phyloP scores from a whole-genome alignment of 768 basidiomycete species.

The Neoboletus magnificus region DNA sequence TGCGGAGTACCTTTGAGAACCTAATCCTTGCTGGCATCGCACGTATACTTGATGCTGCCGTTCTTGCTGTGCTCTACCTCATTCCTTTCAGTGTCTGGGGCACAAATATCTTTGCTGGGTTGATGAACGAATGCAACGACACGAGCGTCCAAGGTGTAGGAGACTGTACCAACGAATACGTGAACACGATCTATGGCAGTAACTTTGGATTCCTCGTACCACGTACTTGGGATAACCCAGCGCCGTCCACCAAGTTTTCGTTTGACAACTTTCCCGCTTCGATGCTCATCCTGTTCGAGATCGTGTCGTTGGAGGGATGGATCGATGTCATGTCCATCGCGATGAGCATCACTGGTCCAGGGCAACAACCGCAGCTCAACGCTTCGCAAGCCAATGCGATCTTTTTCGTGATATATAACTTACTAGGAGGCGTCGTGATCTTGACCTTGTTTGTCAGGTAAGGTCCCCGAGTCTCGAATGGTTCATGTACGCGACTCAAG shows the following conservation, averaged over 20 bases:
- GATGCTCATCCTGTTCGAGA: conserved; percentile 91
- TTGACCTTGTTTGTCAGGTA: conserved; percentile 90
- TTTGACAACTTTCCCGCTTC: conserved; percentile 86
- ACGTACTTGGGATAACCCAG: conserved; percentile 86
- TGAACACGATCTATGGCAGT: conserved; percentile 55
- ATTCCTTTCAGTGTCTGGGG: conserved; percentile 94
- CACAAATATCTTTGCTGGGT: conserved; percentile 85
- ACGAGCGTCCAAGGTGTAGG: conserved; percentile 42
- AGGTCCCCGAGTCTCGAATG: background rate
- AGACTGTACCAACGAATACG: conserved; percentile 75
- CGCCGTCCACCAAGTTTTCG: conserved; percentile 77
- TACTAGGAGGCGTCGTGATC: conserved; percentile 87
- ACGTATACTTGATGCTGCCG: conserved; percentile 84
- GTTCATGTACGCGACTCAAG: conserved; percentile 2
- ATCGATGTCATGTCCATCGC: conserved; percentile 86
- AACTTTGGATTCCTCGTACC: conserved; percentile 73
- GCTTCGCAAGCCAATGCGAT: conserved; percentile 79
- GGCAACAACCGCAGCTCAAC: conserved; percentile 68
- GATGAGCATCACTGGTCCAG: conserved; percentile 69
- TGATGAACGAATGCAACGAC: conserved; percentile 86
- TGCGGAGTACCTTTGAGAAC: conserved; percentile 83
- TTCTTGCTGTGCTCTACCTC: conserved; percentile 88
- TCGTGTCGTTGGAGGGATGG: conserved; percentile 96
- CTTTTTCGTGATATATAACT: conserved; percentile 89
- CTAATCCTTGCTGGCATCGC: conserved; percentile 82